Base-by-base conservation (phyloP, 306 rosid genomes). In the Quercus suber region DNA sequence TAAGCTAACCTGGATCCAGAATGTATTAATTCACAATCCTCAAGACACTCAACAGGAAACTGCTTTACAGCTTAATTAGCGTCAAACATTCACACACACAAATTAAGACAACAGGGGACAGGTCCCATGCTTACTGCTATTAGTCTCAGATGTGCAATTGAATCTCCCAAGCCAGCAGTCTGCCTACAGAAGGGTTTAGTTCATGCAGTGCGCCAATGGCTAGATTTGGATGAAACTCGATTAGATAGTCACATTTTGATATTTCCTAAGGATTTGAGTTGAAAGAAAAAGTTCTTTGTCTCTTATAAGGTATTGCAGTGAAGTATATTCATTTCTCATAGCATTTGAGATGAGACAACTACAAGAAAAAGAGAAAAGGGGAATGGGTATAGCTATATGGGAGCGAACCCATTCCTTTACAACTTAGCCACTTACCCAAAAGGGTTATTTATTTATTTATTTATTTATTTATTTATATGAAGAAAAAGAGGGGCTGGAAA, bases 1-100 rank as follows among this genome's bases (percentile, higher is more conserved):
- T 68, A 94, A 88, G 86, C 98, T 94, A 80, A 94, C 91, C 96
- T 92, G 90, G 52, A 83, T 14, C 58, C 0, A 73, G 59, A 58
- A 72, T 55, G 72, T 23, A 18, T 14, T 20, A 79, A 28, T 52
- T 35, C 74, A 31, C 60, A 81, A 19, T 61, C 43, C 78, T 68
- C 31, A 76, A 75, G 49, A 41, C 18, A 76, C 78, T 74, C 52
- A 56, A 31, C n/a, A 13, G n/a, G 15, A 33, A 63, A 67, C 27
- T 31, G 52, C 72, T 67, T 19, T 67, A 19, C 27, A 67, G 51
- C 17, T 33, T 14, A 35, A 35, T 35, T 35, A 19, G 52, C 4
- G 58, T n/a, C 56, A 2, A 45, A 23, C 51, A 35, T 78, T 49
- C 59, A 21, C 56, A 45, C 4, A 45, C 53, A 45, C 4, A 45